Conservation (phyloP, 169 alveolate species). For the Cryptosporidium ubiquitum region DNA sequence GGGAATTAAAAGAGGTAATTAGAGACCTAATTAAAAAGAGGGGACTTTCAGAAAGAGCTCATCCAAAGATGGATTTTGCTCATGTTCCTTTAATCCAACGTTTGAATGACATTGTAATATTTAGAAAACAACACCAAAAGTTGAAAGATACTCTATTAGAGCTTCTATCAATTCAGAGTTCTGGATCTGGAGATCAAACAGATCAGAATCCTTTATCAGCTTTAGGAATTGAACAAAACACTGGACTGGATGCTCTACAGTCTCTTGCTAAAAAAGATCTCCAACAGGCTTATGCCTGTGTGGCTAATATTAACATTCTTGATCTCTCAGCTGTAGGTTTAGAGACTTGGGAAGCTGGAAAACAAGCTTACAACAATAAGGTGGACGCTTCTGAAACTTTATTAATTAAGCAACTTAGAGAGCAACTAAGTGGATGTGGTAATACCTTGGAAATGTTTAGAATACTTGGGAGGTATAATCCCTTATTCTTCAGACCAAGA, state of each 20-base stretch:
- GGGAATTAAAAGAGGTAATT: conserved; percentile 88
- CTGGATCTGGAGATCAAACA: conserved; percentile 5
- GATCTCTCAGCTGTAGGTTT: conserved; percentile 80
- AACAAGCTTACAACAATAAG: conserved; percentile 88
- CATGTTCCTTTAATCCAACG: conserved; percentile 88
- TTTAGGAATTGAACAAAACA: conserved; percentile 37
- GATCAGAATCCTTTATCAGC: conserved; percentile 23
- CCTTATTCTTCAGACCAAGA: conserved; percentile 94
- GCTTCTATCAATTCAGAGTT: conserved; percentile 9
- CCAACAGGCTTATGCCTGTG: conserved; percentile 65
- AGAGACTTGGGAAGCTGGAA: conserved; percentile 87
- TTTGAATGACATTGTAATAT: conserved; percentile 89
- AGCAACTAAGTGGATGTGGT: conserved; percentile 93
- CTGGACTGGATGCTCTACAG: conserved; percentile 60
- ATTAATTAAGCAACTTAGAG: conserved; percentile 93
- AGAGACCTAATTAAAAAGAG: conserved; percentile 87
- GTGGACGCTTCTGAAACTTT: conserved; percentile 95
- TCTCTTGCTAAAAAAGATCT: conserved; percentile 68
- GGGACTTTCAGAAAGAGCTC: conserved; percentile 86
- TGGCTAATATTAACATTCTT: conserved; percentile 79
- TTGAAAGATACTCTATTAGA: conserved; percentile 87
- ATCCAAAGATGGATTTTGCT: conserved; percentile 87
- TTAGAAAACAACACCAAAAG: conserved; percentile 93
- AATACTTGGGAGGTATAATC: conserved; percentile 93
- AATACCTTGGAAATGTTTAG: conserved; percentile 96